These are phyloP conservation scores for Rhizophora mangle DNA, from an alignment of 345 rosid species.

Conservation along the genomic window DNA sequence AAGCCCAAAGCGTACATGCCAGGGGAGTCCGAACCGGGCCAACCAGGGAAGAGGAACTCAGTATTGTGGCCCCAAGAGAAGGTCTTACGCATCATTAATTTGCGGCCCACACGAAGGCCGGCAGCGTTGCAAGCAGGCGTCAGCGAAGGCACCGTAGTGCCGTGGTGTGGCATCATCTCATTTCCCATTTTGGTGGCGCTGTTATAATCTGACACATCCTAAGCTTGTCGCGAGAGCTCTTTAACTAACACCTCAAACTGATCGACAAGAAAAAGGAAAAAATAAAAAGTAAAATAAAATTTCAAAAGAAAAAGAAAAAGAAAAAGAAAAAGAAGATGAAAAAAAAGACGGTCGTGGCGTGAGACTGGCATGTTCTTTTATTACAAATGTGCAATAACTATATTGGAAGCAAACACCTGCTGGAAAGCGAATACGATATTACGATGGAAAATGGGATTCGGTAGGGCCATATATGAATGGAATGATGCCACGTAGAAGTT, in stretches of 20 bases:
- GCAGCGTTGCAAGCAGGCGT: constrained; percentile 26
- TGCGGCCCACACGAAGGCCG: constrained; percentile 22
- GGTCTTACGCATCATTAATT: constrained; percentile 19
- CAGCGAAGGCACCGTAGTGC: not conserved
- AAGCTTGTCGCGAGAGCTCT: no score
- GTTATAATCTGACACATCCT: not conserved
- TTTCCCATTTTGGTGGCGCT: not conserved
- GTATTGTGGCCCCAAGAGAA: constrained; percentile 71
- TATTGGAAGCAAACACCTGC: constrained; percentile 18
- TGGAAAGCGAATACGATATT: constrained; percentile 1
- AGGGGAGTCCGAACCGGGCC: constrained; percentile 58
- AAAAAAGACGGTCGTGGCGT: not conserved
- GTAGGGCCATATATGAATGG: not conserved
- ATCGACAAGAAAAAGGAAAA: no score
- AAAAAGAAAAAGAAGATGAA: not conserved
- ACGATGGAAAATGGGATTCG: not conserved
- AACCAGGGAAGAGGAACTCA: constrained; percentile 58
- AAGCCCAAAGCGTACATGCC: constrained; percentile 68
- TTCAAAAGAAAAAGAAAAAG: no score
- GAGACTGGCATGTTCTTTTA: not conserved
- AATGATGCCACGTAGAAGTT: constrained; percentile 1
- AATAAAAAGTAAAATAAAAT: no score
- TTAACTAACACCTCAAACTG: no score
- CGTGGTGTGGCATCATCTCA: not conserved
- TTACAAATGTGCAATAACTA: constrained; percentile 20